Evolutionary conservation across 345 rosid species (phyloP), one percentile per base, ranked within the genome.

Genomic region (Dovyalis caffra): DNA sequence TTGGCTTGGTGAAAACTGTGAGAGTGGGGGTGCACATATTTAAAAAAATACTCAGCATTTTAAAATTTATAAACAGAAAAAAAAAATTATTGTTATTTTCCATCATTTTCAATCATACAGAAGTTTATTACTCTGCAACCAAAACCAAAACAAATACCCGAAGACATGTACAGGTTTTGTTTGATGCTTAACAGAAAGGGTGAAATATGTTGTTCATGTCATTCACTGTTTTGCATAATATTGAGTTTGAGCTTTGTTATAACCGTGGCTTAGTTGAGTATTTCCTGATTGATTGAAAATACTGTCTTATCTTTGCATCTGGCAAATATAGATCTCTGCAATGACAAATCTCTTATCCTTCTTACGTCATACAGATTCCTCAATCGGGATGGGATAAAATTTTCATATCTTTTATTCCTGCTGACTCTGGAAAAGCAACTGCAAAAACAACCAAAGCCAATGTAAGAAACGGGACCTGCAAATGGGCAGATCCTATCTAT

Each of bases 401-500:
- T 40, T 89, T 90, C 80, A 86, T 93, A 85, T 90, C 99, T 49
- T 88, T 91, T 82, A 88, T 93, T 76, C 94, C 99, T 57, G 87
- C 91, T 83, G 99, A 93, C 83, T 87, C 99, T 47, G 93, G 91
- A 68, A 95, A 95, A 87, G 90, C 94, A 69, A 91, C 96, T 14
- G 90, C 92, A 33, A 95, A 95, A 88, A 93, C 99, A 45, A 88
- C 93, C 25, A 95, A 95, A 85, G 96, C 98, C 65, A 91, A 85
- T 88, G 99, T 93, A 73, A 91, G 99, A 82, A 95, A 92, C 66
- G 97, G 98, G 79, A 85, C 89, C 49, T 95, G 99, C 87, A 95
- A 95, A 82, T 95, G 99, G 99, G 96, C 85, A 26, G 99, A 95
- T 91, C 99, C 99, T 4, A 93, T 95, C 78, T 95, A 95, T 71